These are phyloP conservation scores for Phyllostachys edulis DNA, from an alignment of 176 grass and related monocot genomes.

Conservation along the genomic window DNA sequence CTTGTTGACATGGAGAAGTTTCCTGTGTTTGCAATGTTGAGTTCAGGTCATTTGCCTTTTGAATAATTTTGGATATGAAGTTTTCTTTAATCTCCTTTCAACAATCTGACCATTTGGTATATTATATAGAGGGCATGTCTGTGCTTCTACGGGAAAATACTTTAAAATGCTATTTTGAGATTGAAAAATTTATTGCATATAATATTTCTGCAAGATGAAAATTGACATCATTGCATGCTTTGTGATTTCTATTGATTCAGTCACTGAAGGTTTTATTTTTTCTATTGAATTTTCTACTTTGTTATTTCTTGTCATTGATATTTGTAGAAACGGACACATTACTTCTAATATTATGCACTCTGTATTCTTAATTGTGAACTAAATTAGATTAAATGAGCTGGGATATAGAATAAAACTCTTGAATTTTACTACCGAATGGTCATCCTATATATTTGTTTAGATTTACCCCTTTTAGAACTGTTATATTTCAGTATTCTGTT, in stretches of 20 bases:
- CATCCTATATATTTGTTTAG: not conserved
- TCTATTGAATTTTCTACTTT: not conserved
- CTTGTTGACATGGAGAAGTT: not conserved
- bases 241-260: not conserved
- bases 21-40: not conserved
- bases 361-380: conserved; percentile 18
- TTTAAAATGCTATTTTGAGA: not conserved
- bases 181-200: not conserved
- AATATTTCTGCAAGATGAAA: not conserved
- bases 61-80: conserved; percentile 23
- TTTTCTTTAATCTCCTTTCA: not conserved
- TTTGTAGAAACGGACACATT: not conserved
- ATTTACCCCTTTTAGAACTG: not conserved
- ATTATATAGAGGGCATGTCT: not conserved
- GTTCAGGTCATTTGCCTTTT: conserved; percentile 10
- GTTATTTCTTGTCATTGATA: not conserved
- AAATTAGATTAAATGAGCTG: not conserved
- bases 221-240: not conserved
- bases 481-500: not conserved
- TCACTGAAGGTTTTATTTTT: not conserved
- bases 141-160: not conserved
- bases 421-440: not conserved
- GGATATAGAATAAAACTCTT: not conserved
- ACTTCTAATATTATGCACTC: not conserved
- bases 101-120: not conserved